Conservation (phyloP, 2,329 filamentous ascomycete species). For the Pyrenochaeta sp. region DNA sequence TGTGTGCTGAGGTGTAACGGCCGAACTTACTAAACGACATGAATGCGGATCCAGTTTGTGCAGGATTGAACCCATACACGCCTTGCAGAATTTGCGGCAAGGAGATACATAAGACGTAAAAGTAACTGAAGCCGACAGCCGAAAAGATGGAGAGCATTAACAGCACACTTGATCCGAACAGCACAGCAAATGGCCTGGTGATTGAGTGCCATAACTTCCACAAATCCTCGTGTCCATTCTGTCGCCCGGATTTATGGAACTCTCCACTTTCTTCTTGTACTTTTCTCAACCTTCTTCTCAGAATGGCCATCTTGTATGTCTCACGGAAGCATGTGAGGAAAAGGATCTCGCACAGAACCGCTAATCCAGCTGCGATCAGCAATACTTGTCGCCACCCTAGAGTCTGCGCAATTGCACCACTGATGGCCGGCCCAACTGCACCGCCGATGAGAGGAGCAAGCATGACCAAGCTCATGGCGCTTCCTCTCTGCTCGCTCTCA, state of each 20-base stretch:
- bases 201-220: slow-evolving; percentile 48
- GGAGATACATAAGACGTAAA: slow-evolving; percentile 57
- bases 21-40: slow-evolving; percentile 59
- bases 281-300: slow-evolving; percentile 43
- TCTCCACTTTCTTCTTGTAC: slow-evolving; percentile 24
- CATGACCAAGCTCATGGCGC: slow-evolving; percentile 65
- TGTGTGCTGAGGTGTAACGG: too few species aligned
- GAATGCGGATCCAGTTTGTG: slow-evolving; percentile 62
- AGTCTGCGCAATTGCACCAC: slow-evolving; percentile 62
- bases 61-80: slow-evolving; percentile 56
- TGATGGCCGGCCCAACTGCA: slow-evolving; percentile 64
- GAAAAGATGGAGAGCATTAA: slow-evolving; percentile 58
- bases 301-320: slow-evolving; percentile 67
- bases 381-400: slow-evolving; percentile 64
- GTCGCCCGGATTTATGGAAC: slow-evolving; percentile 11
- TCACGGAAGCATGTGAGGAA: slow-evolving; percentile 64
- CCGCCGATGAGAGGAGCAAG: slow-evolving; percentile 66
- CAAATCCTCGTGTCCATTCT: slow-evolving; percentile 23
- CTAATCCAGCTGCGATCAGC: slow-evolving; percentile 59
- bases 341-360: slow-evolving; percentile 57
- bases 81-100: slow-evolving; percentile 53
- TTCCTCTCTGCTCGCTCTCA: slow-evolving; percentile 62
- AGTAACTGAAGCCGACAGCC: slow-evolving; percentile 53
- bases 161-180: slow-evolving; percentile 62
- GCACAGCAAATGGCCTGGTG: slow-evolving; percentile 50